Evolutionary conservation across 768 basidiomycete species (phyloP).

Genomic region (Nidularia pulvinata): DNA sequence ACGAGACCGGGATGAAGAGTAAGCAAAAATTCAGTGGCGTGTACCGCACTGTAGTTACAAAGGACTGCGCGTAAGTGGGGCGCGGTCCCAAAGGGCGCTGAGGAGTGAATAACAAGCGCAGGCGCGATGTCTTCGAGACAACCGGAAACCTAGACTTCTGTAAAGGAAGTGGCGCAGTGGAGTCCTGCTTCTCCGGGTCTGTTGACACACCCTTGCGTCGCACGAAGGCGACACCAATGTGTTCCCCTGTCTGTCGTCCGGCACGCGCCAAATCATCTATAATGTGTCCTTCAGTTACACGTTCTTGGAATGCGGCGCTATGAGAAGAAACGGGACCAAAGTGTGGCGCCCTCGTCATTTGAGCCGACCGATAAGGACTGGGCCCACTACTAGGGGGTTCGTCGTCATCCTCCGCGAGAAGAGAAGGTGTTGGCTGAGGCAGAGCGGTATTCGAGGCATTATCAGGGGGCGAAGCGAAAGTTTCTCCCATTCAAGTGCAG

Average conservation of each 20-base stretch:
- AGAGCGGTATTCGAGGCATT: constrained; percentile 24
- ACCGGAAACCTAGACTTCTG: constrained; percentile 4
- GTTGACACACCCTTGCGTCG: not conserved
- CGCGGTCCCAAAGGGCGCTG: constrained; percentile 25
- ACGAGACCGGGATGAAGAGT: constrained; percentile 48
- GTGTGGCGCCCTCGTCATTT: constrained; percentile 18
- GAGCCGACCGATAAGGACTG: constrained; percentile 20
- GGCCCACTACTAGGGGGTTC: constrained; percentile 42
- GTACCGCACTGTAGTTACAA: constrained; percentile 27
- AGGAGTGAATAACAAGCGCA: constrained; percentile 29
- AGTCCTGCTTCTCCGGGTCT: not conserved
- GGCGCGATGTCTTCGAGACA: constrained; percentile 10
- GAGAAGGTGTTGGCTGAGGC: constrained; percentile 26
- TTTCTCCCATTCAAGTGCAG: constrained; percentile 35
- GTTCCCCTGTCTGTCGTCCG: not conserved
- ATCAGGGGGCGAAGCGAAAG: constrained; percentile 19
- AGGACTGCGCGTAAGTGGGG: constrained; percentile 30
- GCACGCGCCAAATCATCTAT: not conserved
- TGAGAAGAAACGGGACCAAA: not conserved
- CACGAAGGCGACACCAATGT: not conserved
- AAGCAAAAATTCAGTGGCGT: constrained; percentile 41
- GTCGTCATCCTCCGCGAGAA: constrained; percentile 38
- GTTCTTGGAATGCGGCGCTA: not conserved
- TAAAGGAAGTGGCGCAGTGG: not conserved
- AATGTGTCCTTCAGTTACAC: not conserved